Evolutionary conservation across 805 yeast genomes (phyloP).

Genomic region (Ogataea pignaliae): DNA sequence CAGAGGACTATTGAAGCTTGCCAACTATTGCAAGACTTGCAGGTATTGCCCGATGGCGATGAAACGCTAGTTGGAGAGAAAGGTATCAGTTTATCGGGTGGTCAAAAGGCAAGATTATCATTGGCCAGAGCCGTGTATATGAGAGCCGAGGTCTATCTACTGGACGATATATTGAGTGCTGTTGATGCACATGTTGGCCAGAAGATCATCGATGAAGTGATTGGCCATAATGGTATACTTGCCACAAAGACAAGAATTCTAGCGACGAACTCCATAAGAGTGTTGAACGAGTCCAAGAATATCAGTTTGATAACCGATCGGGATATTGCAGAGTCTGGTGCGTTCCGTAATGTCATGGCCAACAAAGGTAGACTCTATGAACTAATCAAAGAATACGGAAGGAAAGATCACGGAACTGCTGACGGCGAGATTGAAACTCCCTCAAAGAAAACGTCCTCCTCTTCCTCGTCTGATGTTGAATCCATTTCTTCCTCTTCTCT

Average conservation of each 20-base stretch:
- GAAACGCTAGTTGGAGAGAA: constrained; percentile 93
- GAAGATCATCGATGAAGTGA: constrained; percentile 63
- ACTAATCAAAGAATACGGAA: constrained; percentile 36
- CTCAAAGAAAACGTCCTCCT: background rate
- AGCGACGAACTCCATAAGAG: constrained; percentile 55
- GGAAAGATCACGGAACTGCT: constrained; percentile 8
- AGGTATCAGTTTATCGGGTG: constrained; percentile 94
- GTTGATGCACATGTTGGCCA: constrained; percentile 97
- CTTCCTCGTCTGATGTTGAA: background rate
- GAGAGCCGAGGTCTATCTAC: constrained; percentile 82
- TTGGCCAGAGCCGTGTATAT: constrained; percentile 95
- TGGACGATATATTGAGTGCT: constrained; percentile 93
- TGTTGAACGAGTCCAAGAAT: constrained; percentile 52
- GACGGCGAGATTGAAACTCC: background rate
- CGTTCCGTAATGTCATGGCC: constrained; percentile 37
- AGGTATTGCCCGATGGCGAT: constrained; percentile 83
- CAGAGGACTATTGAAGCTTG: constrained; percentile 80
- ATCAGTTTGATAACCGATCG: constrained; percentile 56
- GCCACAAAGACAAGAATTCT: constrained; percentile 49
- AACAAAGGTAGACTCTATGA: constrained; percentile 27
- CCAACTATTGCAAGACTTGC: constrained; percentile 76
- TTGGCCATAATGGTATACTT: constrained; percentile 43
- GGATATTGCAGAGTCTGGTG: constrained; percentile 50
- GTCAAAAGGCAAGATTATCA: constrained; percentile 93
- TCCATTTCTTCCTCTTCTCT: constrained; percentile 4